A percentile compares a stretch with the other conserved stretches of the same genome.
Evolutionary conservation across 768 basidiomycete genomes (phyloP).

Genomic region (Lactifluus subvellereus): DNA sequence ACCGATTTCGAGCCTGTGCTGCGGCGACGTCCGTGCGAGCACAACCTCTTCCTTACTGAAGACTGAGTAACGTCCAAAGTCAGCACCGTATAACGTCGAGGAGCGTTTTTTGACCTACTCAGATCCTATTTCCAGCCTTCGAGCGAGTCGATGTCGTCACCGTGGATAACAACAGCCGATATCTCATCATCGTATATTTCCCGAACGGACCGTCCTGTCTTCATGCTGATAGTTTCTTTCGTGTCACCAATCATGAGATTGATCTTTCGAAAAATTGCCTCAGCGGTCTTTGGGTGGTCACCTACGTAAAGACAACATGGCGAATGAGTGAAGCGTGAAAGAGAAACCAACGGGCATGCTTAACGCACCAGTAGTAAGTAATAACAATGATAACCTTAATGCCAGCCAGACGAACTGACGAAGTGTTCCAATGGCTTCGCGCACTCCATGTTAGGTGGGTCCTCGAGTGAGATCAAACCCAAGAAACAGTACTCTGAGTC

Average conservation of each 20-base stretch:
- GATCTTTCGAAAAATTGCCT: conserved; percentile 69
- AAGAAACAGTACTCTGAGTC: conserved; percentile 54
- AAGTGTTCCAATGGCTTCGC: conserved; percentile 65
- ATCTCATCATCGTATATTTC: conserved; percentile 67
- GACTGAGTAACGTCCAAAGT: conserved; percentile 35
- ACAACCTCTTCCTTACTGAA: conserved; percentile 66
- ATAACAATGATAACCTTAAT: conserved; percentile 72
- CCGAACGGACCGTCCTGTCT: conserved; percentile 48
- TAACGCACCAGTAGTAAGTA: conserved; percentile 46
- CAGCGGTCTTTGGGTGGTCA: conserved; percentile 69
- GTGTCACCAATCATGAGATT: conserved; percentile 65
- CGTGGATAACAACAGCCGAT: conserved; percentile 59
- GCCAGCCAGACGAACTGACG: conserved; percentile 46
- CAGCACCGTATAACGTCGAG: not conserved
- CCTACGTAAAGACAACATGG: conserved; percentile 30
- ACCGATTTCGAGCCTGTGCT: conserved; percentile 71
- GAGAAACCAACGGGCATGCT: not conserved
- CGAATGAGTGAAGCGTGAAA: not conserved
- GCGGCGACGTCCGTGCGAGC: conserved; percentile 65
- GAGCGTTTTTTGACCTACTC: conserved; percentile 37
- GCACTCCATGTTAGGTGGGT: conserved; percentile 69
- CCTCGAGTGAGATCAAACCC: conserved; percentile 60
- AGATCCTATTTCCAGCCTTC: conserved; percentile 74
- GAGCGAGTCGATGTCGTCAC: conserved; percentile 58
- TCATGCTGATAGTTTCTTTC: conserved; percentile 51